A percentile compares a stretch with the other conserved stretches of the same genome.
Evolutionary conservation across 139 green algal genomes (phyloP).

Genomic region (Chlorella sorokiniana): DNA sequence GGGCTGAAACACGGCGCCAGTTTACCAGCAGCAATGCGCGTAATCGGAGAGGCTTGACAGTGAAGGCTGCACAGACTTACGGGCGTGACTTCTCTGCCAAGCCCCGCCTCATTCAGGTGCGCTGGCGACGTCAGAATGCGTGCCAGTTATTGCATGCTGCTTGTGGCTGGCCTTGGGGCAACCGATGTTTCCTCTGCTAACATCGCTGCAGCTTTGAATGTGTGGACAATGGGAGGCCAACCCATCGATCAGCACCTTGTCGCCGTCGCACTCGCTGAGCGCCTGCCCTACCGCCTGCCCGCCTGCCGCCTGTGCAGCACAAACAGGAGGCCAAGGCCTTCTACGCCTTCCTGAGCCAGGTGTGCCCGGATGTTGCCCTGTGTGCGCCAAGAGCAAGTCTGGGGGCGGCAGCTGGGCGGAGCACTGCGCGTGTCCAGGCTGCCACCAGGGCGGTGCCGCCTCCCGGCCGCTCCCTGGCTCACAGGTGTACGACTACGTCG

Average conservation of each 20-base stretch:
- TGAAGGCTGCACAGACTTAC: background rate
- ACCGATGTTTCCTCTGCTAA: too few relatives aligned
- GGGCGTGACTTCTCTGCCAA: background rate
- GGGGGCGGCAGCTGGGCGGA: too few relatives aligned
- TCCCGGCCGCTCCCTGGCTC: background rate
- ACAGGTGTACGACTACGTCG: conserved; percentile 27
- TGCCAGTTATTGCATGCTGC: background rate
- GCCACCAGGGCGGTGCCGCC: too few relatives aligned
- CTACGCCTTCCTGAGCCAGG: conserved; percentile 85
- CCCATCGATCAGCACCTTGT: too few relatives aligned
- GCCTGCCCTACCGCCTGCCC: too few relatives aligned
- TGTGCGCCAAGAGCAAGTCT: background rate
- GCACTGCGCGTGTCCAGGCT: too few relatives aligned
- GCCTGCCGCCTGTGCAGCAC: conserved; percentile 89
- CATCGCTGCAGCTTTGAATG: too few relatives aligned
- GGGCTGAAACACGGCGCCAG: background rate
- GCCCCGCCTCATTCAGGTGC: conserved; percentile 30
- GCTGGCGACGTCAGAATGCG: background rate
- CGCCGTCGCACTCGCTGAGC: too few relatives aligned
- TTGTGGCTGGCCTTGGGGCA: too few relatives aligned
- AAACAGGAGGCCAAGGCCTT: conserved; percentile 94
- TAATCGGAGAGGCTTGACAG: background rate
- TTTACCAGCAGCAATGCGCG: background rate
- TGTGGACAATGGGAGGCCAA: too few relatives aligned
- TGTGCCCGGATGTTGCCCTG: conserved; percentile 49